phyloP scores from a whole-genome alignment of 768 basidiomycete species.

The Melanogaster broomeanus region DNA sequence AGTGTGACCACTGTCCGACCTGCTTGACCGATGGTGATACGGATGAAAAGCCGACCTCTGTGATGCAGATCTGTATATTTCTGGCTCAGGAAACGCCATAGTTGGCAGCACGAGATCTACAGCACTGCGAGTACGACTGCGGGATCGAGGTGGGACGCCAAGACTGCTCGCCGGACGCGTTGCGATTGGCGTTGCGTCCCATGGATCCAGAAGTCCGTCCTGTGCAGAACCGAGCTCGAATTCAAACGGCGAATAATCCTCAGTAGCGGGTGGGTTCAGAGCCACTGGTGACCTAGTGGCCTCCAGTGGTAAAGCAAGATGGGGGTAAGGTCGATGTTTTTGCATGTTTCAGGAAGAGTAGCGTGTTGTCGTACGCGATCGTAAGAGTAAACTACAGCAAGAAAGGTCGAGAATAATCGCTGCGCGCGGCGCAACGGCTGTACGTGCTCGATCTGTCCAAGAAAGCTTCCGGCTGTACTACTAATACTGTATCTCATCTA shows the following conservation, averaged over 20 bases:
- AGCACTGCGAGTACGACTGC: conserved; percentile 42
- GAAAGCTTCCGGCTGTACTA: no score
- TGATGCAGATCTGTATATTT: conserved; percentile 49
- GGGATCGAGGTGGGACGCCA: conserved; percentile 23
- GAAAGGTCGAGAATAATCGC: not conserved
- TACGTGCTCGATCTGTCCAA: not conserved
- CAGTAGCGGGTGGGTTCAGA: conserved; percentile 28
- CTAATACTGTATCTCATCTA: conserved; percentile 27
- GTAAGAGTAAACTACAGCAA: not conserved
- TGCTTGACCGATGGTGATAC: conserved; percentile 40
- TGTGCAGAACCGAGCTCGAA: conserved; percentile 29
- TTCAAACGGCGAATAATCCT: conserved; percentile 32
- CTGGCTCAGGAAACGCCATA: conserved; percentile 54
- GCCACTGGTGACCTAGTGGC: conserved; percentile 33
- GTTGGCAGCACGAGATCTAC: conserved; percentile 27
- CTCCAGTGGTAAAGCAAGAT: conserved; percentile 40
- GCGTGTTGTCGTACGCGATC: not conserved
- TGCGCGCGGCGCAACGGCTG: not conserved
- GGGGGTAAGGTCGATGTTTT: conserved; percentile 35
- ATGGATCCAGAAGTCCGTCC: conserved; percentile 31
- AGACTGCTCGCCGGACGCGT: conserved; percentile 22
- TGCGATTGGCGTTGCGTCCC: conserved; percentile 33
- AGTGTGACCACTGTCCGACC: conserved; percentile 36
- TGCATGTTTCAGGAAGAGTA: conserved; percentile 19
- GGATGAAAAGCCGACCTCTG: conserved; percentile 29